These are phyloP conservation scores for Chamaecrista fasciculata DNA, from an alignment of 306 rosid genomes.

Conservation along the genomic window DNA sequence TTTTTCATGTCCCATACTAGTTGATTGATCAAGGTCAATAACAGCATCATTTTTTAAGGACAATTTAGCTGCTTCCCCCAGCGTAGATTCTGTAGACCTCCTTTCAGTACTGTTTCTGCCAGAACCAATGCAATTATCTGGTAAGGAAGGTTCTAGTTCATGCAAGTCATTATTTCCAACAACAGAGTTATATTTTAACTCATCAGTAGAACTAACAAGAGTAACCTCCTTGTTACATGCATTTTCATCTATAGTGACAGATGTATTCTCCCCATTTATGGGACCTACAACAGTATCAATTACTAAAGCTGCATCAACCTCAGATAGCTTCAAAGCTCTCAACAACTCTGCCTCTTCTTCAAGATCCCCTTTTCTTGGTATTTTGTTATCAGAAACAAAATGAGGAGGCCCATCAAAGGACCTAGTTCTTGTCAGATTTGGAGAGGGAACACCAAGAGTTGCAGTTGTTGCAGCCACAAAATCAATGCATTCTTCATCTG, in stretches of 20 bases:
- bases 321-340: slow-evolving; percentile 65
- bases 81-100: slow-evolving; percentile 34
- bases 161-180: slow-evolving; percentile 35
- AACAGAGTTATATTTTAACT: slow-evolving; percentile 32
- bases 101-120: slow-evolving; percentile 36
- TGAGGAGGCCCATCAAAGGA: slow-evolving; percentile 75
- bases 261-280: slow-evolving; percentile 28
- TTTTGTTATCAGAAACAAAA: slow-evolving; percentile 46
- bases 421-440: slow-evolving; percentile 63
- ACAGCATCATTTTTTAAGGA: slow-evolving; percentile 32
- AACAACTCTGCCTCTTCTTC: slow-evolving; percentile 82
- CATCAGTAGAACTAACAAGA: slow-evolving; percentile 41
- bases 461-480: slow-evolving; percentile 97
- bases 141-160: slow-evolving; percentile 39
- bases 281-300: slow-evolving; percentile 39
- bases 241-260: slow-evolving; percentile 38
- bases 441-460: slow-evolving; percentile 90
- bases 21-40: slow-evolving; percentile 38
- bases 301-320: slow-evolving; percentile 36
- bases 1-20: slow-evolving; percentile 36
- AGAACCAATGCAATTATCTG: slow-evolving; percentile 41
- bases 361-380: slow-evolving; percentile 66
- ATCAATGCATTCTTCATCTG: slow-evolving; percentile 84
- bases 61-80: slow-evolving; percentile 37
- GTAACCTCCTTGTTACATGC: slow-evolving; percentile 25